Conservation (phyloP, 23 red algal species). For the Gracilaria domingensis region DNA sequence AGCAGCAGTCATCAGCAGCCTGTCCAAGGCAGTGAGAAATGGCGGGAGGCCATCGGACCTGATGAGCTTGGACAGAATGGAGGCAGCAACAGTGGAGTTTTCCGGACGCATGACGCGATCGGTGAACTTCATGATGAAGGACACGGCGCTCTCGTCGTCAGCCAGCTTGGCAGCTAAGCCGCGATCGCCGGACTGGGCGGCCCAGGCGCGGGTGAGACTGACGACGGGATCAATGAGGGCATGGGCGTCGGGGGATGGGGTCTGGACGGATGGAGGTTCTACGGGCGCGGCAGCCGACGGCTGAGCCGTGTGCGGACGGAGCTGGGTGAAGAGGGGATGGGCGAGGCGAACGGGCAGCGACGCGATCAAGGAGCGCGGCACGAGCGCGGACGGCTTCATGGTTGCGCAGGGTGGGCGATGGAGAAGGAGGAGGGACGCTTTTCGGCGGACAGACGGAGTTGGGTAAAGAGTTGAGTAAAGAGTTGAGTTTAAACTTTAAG, state of each 20-base stretch:
- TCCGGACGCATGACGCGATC: constrained; percentile 65
- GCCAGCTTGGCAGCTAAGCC: constrained; percentile 19
- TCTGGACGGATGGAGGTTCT: neutral
- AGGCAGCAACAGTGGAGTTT: constrained; percentile 42
- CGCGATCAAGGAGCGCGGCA: neutral
- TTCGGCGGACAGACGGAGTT: too few species aligned
- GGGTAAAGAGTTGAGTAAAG: too few species aligned
- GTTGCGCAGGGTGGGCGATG: neutral
- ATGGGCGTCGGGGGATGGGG: neutral
- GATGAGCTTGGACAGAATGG: constrained; percentile 21
- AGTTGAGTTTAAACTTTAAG: too few species aligned
- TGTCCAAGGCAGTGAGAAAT: constrained; percentile 41
- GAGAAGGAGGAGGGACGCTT: too few species aligned
- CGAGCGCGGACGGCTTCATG: neutral
- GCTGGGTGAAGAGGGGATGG: neutral
- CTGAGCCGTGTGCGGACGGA: neutral
- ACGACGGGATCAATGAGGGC: neutral
- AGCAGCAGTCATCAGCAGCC: constrained; percentile 16
- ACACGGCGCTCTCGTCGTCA: constrained; percentile 32
- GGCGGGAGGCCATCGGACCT: constrained; percentile 11
- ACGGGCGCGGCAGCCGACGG: neutral
- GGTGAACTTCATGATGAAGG: constrained; percentile 73
- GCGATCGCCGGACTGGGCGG: constrained; percentile 5
- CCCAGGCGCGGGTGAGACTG: neutral
- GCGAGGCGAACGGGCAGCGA: neutral